Percentiles rank a stretch among this genome's conserved stretches.
Evolutionary conservation across 805 yeast genomes (phyloP).

Genomic region (Suhomyces faveliae): DNA sequence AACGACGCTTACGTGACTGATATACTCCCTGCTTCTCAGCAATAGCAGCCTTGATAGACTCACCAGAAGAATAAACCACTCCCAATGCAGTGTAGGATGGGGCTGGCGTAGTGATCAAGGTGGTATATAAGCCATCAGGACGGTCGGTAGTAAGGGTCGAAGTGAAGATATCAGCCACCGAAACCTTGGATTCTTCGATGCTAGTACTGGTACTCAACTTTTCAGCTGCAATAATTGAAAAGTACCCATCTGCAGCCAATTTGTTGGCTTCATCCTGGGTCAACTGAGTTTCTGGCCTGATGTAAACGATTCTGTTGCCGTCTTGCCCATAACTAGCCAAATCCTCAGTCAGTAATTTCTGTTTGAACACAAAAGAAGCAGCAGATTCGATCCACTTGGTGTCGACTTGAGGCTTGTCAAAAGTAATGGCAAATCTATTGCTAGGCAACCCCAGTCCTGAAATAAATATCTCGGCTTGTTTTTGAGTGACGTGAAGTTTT

Average conservation of each 20-base stretch:
- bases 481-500: slow-evolving; percentile 39
- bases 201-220: slow-evolving; percentile 28
- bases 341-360: slow-evolving; percentile 13
- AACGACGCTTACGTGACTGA: slow-evolving; percentile 73
- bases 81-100: slow-evolving; percentile 60
- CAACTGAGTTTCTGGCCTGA: slow-evolving; percentile 11
- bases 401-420: slow-evolving; percentile 10
- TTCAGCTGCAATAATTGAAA: slow-evolving; percentile 29
- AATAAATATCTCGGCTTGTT: slow-evolving; percentile 30
- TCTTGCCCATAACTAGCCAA: slow-evolving; percentile 17
- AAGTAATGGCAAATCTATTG: slow-evolving; percentile 40
- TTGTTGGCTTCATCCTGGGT: slow-evolving; percentile 24
- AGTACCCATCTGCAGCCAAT: slow-evolving; percentile 33
- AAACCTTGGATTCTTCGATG: slow-evolving; percentile 20
- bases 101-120: slow-evolving; percentile 75
- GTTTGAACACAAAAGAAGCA: slow-evolving; percentile 21
- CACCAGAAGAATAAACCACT: slow-evolving; percentile 83
- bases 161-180: slow-evolving; percentile 46
- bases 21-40: slow-evolving; percentile 84
- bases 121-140: slow-evolving; percentile 78
- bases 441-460: slow-evolving; percentile 50
- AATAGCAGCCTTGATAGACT: slow-evolving; percentile 80
- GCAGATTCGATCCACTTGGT: slow-evolving; percentile 16
- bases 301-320: slow-evolving; percentile 34
- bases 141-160: slow-evolving; percentile 73